A percentile compares a stretch with the other conserved stretches of the same genome.
Evolutionary conservation across 1,139 yeast species (phyloP).

Genomic region (Hansenula sp.): DNA sequence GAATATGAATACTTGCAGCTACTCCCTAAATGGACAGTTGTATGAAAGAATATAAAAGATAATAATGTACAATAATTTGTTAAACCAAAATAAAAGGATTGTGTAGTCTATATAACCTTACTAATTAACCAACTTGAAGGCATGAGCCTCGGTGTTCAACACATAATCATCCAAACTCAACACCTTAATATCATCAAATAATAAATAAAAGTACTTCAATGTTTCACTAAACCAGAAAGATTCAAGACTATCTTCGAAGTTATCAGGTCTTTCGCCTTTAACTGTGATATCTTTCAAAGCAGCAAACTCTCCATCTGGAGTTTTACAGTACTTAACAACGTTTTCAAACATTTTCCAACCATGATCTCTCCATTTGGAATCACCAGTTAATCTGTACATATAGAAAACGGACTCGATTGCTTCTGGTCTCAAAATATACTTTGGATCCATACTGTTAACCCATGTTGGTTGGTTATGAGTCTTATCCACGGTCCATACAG

Average conservation of each 20-base stretch:
- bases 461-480: constrained; percentile 27
- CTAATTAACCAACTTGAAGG: constrained; percentile 38
- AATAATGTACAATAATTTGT: not conserved
- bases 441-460: constrained; percentile 38
- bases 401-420: constrained; percentile 72
- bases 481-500: constrained; percentile 10
- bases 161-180: constrained; percentile 67
- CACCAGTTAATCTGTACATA: constrained; percentile 73
- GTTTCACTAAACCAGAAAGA: constrained; percentile 83
- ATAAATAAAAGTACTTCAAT: constrained; percentile 64
- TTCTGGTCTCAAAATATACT: constrained; percentile 66
- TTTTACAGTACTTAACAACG: constrained; percentile 41
- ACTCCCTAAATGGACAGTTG: constrained; percentile 36
- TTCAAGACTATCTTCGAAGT: constrained; percentile 44
- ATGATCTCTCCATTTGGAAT: constrained; percentile 59
- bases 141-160: constrained; percentile 79
- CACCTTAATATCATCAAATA: constrained; percentile 57
- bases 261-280: constrained; percentile 14
- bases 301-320: constrained; percentile 35
- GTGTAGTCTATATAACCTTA: not conserved
- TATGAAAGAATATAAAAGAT: not conserved
- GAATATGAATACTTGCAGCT: constrained; percentile 40
- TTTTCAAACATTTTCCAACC: constrained; percentile 65
- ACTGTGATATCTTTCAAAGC: constrained; percentile 51
- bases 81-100: not conserved